Percentiles rank a stretch among this genome's conserved stretches.
Conservation (phyloP, 2,329 filamentous ascomycete species). For the Fusarium foetens region DNA sequence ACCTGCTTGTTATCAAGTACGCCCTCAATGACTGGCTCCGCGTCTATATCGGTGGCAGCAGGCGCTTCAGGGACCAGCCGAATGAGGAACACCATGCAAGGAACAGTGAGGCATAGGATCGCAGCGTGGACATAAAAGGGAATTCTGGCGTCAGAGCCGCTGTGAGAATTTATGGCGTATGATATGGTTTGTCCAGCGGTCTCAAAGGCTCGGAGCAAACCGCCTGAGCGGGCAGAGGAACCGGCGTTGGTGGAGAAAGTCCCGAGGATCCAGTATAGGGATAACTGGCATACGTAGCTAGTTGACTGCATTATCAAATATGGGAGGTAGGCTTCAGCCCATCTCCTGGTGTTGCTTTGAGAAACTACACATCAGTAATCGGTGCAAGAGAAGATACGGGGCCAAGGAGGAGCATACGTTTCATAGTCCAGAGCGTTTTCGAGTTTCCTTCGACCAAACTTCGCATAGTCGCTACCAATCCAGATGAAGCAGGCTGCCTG, state of each 20-base stretch:
- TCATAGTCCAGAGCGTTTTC: background rate
- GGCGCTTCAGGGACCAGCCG: background rate
- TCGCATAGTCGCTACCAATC: background rate
- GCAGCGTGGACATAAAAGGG: background rate
- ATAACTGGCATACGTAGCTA: background rate
- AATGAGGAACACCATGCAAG: background rate
- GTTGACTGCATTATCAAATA: background rate
- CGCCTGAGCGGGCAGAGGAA: background rate
- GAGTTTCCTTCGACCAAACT: background rate
- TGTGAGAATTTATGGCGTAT: background rate
- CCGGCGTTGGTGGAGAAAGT: background rate
- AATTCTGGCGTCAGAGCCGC: background rate
- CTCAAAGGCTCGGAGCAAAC: background rate
- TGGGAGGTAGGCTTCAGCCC: background rate
- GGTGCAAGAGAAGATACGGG: no score
- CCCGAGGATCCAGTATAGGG: background rate
- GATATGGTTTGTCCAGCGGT: background rate
- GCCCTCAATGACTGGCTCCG: background rate
- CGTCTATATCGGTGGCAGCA: background rate
- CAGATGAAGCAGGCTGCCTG: background rate
- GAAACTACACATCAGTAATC: fast-evolving
- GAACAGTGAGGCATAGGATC: background rate
- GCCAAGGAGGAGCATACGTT: background rate
- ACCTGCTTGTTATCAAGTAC: background rate
- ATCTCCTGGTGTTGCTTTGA: background rate